A percentile compares a stretch with the other conserved stretches of the same genome.
phyloP scores from a whole-genome alignment of 306 rosid species.

The Pachyrhizus erosus region DNA sequence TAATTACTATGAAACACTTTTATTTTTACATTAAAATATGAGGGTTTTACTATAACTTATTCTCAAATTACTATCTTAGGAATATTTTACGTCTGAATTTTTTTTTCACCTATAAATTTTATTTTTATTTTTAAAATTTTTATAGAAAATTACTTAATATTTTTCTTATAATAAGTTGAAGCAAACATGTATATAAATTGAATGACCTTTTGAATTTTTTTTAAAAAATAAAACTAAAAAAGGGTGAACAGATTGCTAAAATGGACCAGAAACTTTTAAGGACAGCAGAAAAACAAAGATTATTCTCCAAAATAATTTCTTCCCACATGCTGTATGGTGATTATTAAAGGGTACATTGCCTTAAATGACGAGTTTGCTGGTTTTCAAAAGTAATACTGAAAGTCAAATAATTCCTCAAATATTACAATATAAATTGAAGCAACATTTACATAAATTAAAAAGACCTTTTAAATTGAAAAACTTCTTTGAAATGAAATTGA shows the following conservation, averaged over 20 bases:
- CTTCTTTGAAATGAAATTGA: neutral
- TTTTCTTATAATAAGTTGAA: neutral
- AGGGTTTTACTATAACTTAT: neutral
- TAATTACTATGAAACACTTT: neutral
- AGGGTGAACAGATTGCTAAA: neutral
- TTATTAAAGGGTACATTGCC: slow-evolving; percentile 21
- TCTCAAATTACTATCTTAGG: neutral
- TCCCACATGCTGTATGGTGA: neutral
- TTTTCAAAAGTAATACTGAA: slow-evolving; percentile 7
- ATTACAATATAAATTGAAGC: neutral
- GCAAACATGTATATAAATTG: neutral
- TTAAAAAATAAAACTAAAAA: neutral
- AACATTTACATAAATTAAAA: neutral
- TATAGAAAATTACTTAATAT: neutral
- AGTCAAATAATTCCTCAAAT: neutral
- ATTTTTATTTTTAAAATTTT: neutral
- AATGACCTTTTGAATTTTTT: neutral
- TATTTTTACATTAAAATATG: neutral
- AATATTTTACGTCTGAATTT: neutral
- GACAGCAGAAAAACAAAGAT: neutral
- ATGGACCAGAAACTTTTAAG: neutral
- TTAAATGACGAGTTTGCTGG: slow-evolving; percentile 12
- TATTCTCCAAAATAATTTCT: neutral
- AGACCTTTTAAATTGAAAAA: neutral
- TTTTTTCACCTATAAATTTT: neutral